Percentiles rank a stretch among this genome's conserved stretches.
Evolutionary conservation across 2,329 filamentous ascomycete genomes (phyloP).

Genomic region (Pyricularia pennisetigena): DNA sequence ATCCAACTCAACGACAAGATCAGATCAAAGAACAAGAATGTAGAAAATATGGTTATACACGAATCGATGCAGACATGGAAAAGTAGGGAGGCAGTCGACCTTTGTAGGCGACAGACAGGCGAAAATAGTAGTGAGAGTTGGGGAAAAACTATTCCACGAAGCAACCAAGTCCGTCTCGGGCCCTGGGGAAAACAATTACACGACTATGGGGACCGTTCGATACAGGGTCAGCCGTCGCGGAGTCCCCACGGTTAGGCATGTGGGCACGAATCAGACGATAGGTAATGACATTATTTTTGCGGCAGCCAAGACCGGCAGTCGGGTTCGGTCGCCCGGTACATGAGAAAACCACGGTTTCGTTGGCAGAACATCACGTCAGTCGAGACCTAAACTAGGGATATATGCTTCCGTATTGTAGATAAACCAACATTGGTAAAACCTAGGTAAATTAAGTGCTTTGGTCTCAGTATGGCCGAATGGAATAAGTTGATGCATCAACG

Average conservation of each 20-base stretch:
- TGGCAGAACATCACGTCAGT: neutral
- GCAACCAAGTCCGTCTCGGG: neutral
- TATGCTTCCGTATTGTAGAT: neutral
- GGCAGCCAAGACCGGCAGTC: neutral
- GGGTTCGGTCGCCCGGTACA: neutral
- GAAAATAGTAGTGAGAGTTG: too few species aligned
- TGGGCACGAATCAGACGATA: neutral
- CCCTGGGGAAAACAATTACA: neutral
- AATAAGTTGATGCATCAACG: neutral
- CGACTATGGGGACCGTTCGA: neutral
- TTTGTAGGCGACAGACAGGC: neutral
- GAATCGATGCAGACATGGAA: neutral
- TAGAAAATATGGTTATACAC: neutral
- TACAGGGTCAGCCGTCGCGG: neutral
- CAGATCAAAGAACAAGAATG: neutral
- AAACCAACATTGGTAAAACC: neutral
- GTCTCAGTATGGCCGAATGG: neutral
- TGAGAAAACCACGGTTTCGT: neutral
- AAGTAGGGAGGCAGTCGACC: neutral
- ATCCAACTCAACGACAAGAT: neutral
- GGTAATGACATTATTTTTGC: neutral
- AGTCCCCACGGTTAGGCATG: neutral
- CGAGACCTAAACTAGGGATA: neutral
- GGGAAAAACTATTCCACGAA: slow-evolving; percentile 1
- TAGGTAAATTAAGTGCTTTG: neutral